Evolutionary conservation across 2,329 filamentous ascomycete genomes (phyloP).

Genomic region (Escovopsis sp.): DNA sequence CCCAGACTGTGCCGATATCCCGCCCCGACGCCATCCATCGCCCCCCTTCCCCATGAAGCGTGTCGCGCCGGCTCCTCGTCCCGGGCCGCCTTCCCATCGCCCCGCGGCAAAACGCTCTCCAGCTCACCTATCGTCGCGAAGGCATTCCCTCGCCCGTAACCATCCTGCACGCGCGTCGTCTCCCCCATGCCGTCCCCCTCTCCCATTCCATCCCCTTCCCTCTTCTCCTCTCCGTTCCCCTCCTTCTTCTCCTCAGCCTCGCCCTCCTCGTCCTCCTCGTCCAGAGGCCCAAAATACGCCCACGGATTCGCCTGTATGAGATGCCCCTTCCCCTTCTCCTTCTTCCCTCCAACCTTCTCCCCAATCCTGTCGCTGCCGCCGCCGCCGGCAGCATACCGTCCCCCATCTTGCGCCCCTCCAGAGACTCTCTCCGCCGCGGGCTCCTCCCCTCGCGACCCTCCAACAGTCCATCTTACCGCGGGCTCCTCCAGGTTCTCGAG

Average conservation of each 20-base stretch:
- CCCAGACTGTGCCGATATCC: too few species aligned
- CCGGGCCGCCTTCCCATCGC: not conserved
- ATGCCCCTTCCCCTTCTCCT: conserved; percentile 1
- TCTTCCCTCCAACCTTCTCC: conserved; percentile 1
- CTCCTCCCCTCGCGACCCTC: conserved; percentile 2
- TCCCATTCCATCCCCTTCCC: too few species aligned
- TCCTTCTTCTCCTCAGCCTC: conserved; percentile 3
- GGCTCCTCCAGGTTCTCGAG: conserved; percentile 9
- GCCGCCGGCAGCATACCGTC: too few species aligned
- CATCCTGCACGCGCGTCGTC: not conserved
- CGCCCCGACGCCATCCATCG: too few species aligned
- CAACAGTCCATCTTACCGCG: not conserved
- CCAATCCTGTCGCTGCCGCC: too few species aligned
- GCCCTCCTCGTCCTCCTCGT: conserved; percentile 2
- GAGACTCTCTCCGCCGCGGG: conserved; percentile 1
- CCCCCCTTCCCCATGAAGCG: too few species aligned
- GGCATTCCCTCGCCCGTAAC: not conserved
- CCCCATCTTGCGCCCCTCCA: not conserved
- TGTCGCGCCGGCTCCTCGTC: too few species aligned
- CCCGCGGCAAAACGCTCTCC: too few species aligned
- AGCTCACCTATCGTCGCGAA: not conserved
- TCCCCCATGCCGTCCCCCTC: not conserved
- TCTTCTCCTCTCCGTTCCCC: not conserved
- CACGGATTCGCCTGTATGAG: conserved; percentile 16
- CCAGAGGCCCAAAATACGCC: conserved; percentile 16